Conservation (phyloP, 2,329 filamentous ascomycete species). For the Sporothrix brasiliensis region DNA sequence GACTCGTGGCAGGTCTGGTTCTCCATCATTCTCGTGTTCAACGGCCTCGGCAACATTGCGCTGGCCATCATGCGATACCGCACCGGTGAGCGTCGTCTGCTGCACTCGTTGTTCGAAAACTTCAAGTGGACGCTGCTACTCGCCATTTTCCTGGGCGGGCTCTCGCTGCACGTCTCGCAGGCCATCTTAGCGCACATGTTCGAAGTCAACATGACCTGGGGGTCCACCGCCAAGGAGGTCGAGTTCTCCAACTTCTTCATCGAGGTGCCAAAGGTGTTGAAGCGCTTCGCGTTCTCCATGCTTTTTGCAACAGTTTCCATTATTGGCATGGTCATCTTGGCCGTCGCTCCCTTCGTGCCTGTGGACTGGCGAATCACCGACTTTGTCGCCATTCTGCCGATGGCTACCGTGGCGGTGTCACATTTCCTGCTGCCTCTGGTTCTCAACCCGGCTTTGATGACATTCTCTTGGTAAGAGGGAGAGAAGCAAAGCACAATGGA, state of each 20-base stretch:
- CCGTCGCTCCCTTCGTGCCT: constrained; percentile 65
- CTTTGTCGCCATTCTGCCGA: constrained; percentile 75
- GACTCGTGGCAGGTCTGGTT: constrained; percentile 81
- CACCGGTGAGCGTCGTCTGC: constrained; percentile 63
- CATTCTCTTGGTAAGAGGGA: constrained; percentile 68
- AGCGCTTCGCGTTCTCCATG: constrained; percentile 76
- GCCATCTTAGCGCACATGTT: constrained; percentile 82
- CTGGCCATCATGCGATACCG: constrained; percentile 75
- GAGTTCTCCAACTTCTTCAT: constrained; percentile 84
- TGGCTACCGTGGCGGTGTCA: constrained; percentile 69
- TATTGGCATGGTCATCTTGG: constrained; percentile 65
- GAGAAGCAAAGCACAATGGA: too few relatives aligned
- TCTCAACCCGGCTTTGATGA: constrained; percentile 78
- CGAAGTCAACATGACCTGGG: constrained; percentile 84
- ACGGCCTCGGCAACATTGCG: constrained; percentile 71
- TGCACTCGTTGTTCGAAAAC: constrained; percentile 62
- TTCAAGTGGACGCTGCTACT: constrained; percentile 75
- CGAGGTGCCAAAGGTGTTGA: constrained; percentile 76
- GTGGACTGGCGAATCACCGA: constrained; percentile 67
- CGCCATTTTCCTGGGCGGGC: constrained; percentile 79
- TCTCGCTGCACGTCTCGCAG: constrained; percentile 79
- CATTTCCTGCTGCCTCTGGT: constrained; percentile 73
- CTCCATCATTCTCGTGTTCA: constrained; percentile 77
- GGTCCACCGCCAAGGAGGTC: constrained; percentile 79
- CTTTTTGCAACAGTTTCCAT: constrained; percentile 62